Evolutionary conservation across 768 basidiomycete genomes (phyloP).

Genomic region (Coprinopsis cinerea): DNA sequence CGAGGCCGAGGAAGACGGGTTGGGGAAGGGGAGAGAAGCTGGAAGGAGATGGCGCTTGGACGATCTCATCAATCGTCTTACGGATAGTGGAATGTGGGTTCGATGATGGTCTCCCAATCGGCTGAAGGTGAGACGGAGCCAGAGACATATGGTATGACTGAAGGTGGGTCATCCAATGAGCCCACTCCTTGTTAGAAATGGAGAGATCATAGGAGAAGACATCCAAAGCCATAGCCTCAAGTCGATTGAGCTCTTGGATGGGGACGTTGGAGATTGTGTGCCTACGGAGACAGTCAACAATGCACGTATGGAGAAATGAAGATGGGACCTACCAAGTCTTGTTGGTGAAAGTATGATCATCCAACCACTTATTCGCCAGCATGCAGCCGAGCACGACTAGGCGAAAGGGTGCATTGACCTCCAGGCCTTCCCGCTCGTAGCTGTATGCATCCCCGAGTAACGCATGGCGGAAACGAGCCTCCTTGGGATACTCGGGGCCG

Average conservation of each 20-base stretch:
- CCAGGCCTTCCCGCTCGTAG: constrained; percentile 43
- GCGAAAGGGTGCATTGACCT: constrained; percentile 63
- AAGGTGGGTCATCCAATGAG: constrained; percentile 63
- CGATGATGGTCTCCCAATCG: constrained; percentile 70
- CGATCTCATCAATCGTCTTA: constrained; percentile 63
- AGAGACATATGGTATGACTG: constrained; percentile 61
- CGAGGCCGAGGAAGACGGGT: constrained; percentile 69
- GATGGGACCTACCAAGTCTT: constrained; percentile 66
- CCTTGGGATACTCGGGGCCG: constrained; percentile 49
- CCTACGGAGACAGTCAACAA: constrained; percentile 34
- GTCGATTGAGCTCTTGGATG: constrained; percentile 58
- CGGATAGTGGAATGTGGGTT: constrained; percentile 68
- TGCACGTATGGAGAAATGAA: neutral
- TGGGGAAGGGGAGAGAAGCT: constrained; percentile 35
- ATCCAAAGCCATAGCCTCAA: constrained; percentile 68
- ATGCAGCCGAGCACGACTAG: constrained; percentile 76
- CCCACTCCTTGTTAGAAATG: constrained; percentile 59
- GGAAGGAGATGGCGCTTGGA: constrained; percentile 39
- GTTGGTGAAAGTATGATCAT: constrained; percentile 86
- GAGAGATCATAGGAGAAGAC: constrained; percentile 68
- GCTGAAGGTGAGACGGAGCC: constrained; percentile 58
- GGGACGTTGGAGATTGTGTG: constrained; percentile 77
- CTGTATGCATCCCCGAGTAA: constrained; percentile 47
- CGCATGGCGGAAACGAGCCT: constrained; percentile 57
- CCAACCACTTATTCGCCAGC: constrained; percentile 86